Percentiles rank a stretch among this genome's conserved stretches.
These are phyloP conservation scores for Parmales sp. DNA, from an alignment of 108 stramenopile genomes.

Conservation along the genomic window DNA sequence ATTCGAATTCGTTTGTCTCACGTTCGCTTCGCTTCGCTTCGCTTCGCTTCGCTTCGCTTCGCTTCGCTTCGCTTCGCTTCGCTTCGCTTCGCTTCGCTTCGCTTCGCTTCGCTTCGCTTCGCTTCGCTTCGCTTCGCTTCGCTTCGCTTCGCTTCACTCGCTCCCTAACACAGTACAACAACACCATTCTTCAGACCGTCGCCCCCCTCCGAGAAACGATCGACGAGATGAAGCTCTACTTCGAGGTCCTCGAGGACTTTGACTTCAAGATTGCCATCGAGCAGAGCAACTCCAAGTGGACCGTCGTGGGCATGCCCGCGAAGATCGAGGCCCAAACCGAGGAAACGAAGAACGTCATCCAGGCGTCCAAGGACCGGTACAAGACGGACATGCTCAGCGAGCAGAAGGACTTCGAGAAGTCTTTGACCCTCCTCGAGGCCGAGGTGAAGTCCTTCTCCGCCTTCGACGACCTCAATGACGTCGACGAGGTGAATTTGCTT, in stretches of 20 bases:
- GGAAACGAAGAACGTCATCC: constrained; percentile 20
- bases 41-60: too few species aligned
- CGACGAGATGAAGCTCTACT: constrained; percentile 29
- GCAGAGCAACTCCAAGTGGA: constrained; percentile 35
- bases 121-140: too few species aligned
- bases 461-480: constrained; percentile 25
- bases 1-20: too few species aligned
- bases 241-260: constrained; percentile 27
- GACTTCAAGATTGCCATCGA: constrained; percentile 11
- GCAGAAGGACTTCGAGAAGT: constrained; percentile 40
- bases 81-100: too few species aligned
- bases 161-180: too few species aligned
- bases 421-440: constrained; percentile 27
- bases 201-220: constrained; percentile 26
- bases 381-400: constrained; percentile 36
- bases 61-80: too few species aligned
- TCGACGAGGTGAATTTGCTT: constrained; percentile 24
- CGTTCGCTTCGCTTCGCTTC: too few species aligned
- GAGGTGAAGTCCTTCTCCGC: constrained; percentile 27
- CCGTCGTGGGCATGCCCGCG: constrained; percentile 29
- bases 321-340: constrained; percentile 26
- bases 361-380: constrained; percentile 16
- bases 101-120: too few species aligned
- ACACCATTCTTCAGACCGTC: constrained; percentile 19
- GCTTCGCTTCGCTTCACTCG: too few species aligned